Base-by-base conservation (phyloP, 2,329 filamentous ascomycete species). In the Arthroderma sp. region DNA sequence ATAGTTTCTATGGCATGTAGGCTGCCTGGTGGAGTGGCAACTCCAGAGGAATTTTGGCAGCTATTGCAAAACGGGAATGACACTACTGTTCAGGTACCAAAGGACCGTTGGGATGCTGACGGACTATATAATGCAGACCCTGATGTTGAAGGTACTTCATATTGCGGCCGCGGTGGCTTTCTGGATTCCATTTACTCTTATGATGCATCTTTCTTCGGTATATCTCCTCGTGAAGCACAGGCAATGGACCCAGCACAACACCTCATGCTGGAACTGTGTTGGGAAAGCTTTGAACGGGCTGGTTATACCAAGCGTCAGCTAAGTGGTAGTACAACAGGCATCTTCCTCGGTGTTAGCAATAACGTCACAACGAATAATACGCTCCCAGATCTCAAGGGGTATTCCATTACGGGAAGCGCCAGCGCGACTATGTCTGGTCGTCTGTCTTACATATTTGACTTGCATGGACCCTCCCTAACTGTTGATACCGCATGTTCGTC, bases 201-300 rank as follows among this genome's bases (percentile, higher is more conserved):
- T 9, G 39, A 41, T 43, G 32, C 41, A 7, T 29, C 29, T 6
- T 41, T 41, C 29, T 40, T 40, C 38, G 9, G 46, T 47, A 10
- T 36, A 27, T 1, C 5, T 44, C 9, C 50, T 43, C 10, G 29
- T 29, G 8, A 58, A 55, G 37, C 45, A 45, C 4, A 47, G 52
- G 2, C 37, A 3, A 45, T 45, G 30, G 43, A 45, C 28, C 51
- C 48, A 11, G 85, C 85, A 75, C 83, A 86, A 59, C 75, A 84
- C 53, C 71, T 89, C 52, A 81, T 81, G 3, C 66, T 91, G 27
- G 76, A 80, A 6, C 86, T 83, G 3, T 82, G 83, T 0, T 89
- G 86, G 54, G 84, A 89, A 57, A 84, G 85, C 0, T 70, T 91
- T 39, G 85, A 91, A 60, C 85, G 85, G 77, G 80, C 81, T 31